Evolutionary conservation across 2,329 filamentous ascomycete genomes (phyloP).

Genomic region (Pseudocercospora cruenta): DNA sequence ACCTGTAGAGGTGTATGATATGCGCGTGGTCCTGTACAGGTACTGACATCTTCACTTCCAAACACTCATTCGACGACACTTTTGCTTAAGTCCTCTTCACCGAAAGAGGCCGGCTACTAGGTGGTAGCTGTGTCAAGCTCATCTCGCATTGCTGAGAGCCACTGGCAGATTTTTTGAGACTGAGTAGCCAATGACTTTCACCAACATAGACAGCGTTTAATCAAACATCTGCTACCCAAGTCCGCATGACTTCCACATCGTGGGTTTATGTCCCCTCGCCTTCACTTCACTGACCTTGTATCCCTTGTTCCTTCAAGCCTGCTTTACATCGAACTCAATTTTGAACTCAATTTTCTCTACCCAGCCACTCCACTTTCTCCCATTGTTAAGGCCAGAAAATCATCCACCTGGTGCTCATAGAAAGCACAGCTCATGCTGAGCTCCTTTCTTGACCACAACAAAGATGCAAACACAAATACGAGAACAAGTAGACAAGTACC

Average conservation of each 20-base stretch:
- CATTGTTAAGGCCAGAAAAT: background rate
- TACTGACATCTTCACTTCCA: slow-evolving; percentile 13
- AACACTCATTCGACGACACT: slow-evolving; percentile 10
- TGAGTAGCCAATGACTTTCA: background rate
- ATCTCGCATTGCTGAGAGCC: slow-evolving; percentile 13
- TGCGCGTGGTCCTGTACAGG: background rate
- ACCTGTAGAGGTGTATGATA: slow-evolving; percentile 12
- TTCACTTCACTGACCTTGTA: background rate
- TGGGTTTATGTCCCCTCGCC: no score
- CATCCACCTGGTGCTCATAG: background rate
- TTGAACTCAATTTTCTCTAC: background rate
- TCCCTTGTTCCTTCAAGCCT: background rate
- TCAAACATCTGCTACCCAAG: background rate
- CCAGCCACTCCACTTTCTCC: background rate
- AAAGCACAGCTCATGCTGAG: background rate
- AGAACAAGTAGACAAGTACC: background rate
- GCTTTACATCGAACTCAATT: no score
- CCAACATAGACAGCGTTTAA: background rate
- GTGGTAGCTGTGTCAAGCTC: slow-evolving; percentile 22
- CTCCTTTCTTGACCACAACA: background rate
- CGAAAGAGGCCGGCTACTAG: slow-evolving; percentile 19
- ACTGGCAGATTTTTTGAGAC: slow-evolving; percentile 1
- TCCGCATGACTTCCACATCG: background rate
- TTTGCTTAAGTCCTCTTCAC: slow-evolving; percentile 20
- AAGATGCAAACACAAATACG: background rate